phyloP scores from a whole-genome alignment of 768 basidiomycete species.

The Cystofilobasidium ferigula region DNA sequence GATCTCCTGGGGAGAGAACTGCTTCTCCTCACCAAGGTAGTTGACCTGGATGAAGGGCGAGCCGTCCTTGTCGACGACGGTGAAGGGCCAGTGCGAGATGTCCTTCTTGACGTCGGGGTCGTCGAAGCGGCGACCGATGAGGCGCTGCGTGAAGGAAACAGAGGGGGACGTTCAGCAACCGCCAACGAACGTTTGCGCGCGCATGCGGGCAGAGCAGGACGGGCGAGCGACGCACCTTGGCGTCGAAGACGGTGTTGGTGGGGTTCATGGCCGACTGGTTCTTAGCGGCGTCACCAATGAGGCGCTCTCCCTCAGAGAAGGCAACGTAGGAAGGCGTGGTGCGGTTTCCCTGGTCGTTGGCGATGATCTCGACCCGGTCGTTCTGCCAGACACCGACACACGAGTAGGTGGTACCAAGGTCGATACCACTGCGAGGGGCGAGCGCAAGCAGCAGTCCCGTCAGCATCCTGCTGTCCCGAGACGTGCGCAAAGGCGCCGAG shows the following conservation, averaged over 20 bases:
- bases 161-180: neutral
- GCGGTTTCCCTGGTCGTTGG: conserved; percentile 69
- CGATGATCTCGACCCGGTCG: conserved; percentile 26
- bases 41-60: conserved; percentile 85
- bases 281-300: conserved; percentile 85
- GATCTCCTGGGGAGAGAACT: conserved; percentile 95
- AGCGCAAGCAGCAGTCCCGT: neutral
- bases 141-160: conserved; percentile 44
- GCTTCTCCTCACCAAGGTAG: conserved; percentile 88
- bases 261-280: conserved; percentile 99
- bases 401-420: conserved; percentile 24
- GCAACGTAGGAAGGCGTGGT: conserved; percentile 99
- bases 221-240: conserved; percentile 45
- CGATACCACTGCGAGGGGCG: conserved; percentile 20
- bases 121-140: conserved; percentile 93
- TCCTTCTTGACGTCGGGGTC: conserved; percentile 95
- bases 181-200: neutral
- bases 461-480: neutral
- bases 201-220: no score
- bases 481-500: neutral
- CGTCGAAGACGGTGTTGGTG: conserved; percentile 95
- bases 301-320: conserved; percentile 85
- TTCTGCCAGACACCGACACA: conserved; percentile 24
- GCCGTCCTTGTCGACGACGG: conserved; percentile 90
- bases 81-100: conserved; percentile 94